Evolutionary conservation across 805 yeast species (phyloP), one percentile per base, ranked within the genome.

Genomic region (Debaryomyces maramus): DNA sequence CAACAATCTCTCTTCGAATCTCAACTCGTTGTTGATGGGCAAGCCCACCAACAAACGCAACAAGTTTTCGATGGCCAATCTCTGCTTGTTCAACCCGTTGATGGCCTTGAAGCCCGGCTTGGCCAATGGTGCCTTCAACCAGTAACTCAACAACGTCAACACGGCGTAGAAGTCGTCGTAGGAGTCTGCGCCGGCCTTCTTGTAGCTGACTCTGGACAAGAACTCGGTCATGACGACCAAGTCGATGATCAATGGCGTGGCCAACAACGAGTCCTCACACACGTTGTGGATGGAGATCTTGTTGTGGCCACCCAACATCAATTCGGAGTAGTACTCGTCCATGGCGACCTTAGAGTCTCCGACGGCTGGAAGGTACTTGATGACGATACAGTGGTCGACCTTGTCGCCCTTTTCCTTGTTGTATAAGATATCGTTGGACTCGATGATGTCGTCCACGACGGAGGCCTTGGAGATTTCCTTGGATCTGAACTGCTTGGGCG

Each of bases 271-370:
- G 65, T 90, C 98, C 69, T 90, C 98, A 67, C 98, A 90, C 30
- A 91, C 96, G 62, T 91, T 90, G 70, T 90, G 96, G 59, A 91
- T 85, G 34, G 95, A 82, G 51, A 90, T 85, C 61, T 93, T 85
- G 73, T 90, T 91, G 71, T 90, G 97, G 32, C 98, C 98, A 46
- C 98, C 98, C 55, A 90, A 77, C 97, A 90, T 91, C 60, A 90
- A 81, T 68, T 90, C 97, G 41, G 95, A 85, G 72, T 91, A 88
- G 72, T 90, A 90, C 71, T 91, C 97, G 66, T 90, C 98, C 97
- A 90, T 91, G 38, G 98, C 98, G 48, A 90, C 96, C 73, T 90
- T 90, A 49, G 93, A 83, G 67, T 90, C 98, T 27, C 96, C 96
- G 35, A 90, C 97, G 6, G 97, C 97, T 41, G 87, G 85, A 61